These are phyloP conservation scores for Basipetospora chlamydospora DNA, from an alignment of 2,329 filamentous ascomycete species.

Conservation along the genomic window DNA sequence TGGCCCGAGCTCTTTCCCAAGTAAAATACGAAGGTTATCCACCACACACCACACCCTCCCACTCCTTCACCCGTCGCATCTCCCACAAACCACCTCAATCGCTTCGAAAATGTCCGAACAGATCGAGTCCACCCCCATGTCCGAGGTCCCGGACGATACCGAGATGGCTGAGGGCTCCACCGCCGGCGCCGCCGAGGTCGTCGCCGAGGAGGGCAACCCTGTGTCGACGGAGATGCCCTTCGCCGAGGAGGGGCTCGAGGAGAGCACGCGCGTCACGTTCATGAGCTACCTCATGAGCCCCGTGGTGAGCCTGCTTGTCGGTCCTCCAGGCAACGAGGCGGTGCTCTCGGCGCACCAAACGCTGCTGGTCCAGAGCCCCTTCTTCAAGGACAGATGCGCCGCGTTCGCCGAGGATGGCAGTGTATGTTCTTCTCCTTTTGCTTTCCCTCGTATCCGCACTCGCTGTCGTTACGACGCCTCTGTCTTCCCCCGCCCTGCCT, in stretches of 20 bases:
- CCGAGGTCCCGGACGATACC: neutral
- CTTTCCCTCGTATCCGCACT: neutral
- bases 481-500: neutral
- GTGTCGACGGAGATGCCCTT: neutral
- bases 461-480: neutral
- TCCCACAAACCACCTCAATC: no score
- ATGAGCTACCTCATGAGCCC: slow-evolving; percentile 52
- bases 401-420: slow-evolving; percentile 45
- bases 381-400: slow-evolving; percentile 49
- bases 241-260: neutral
- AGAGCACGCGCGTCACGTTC: slow-evolving; percentile 25
- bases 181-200: neutral
- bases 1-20: neutral
- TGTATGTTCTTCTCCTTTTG: slow-evolving; percentile 26
- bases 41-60: neutral
- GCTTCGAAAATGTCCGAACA: slow-evolving; percentile 2
- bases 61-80: neutral
- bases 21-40: neutral
- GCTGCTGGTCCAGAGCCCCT: slow-evolving; percentile 60
- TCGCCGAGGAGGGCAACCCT: neutral
- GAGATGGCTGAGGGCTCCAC: slow-evolving; percentile 1
- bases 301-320: slow-evolving; percentile 53
- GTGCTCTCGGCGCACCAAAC: slow-evolving; percentile 67
- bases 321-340: slow-evolving; percentile 41
- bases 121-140: neutral